Evolutionary conservation across 1,284 basidiomycete genomes (phyloP), one percentile per base, ranked within the genome.

Genomic region (Ustilago tritici): DNA sequence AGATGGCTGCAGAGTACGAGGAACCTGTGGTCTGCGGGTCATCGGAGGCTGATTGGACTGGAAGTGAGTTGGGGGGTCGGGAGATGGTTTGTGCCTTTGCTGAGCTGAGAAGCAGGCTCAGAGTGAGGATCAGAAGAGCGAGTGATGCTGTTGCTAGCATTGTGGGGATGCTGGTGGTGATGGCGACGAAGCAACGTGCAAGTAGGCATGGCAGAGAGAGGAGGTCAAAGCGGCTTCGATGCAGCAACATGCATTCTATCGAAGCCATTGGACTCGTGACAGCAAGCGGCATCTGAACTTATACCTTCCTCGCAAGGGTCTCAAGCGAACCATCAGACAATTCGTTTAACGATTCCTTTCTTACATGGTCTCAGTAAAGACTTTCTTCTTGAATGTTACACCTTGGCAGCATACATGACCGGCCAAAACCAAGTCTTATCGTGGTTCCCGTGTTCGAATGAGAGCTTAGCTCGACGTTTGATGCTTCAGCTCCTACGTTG

Each of bases 41-140:
- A 53, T 73, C 65, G 46, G 53, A 61, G 54, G 53, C 57, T 43
- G 54, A 57, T 46, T 73, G 56, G 7, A 73, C 70, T 0, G 70
- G 70, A 4, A 73, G 70, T 6, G 65, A 57, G 6, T 61, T 49
- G 1, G 46, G 65, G 1, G 70, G 70, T 23, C 61, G 61, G 14
- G 65, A 64, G 50, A 73, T 68, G 41, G 54, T 40, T 35, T 73
- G 65, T 2, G 56, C 41, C 10, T 31, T 23, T 8, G 38, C 32
- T 12, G 34, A 28, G 6, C 34, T 34, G 1, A 61, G 38, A 40
- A 35, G n/a, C 19, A 59, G 36, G 41, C 32, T 53, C 46, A 66
- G 19, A 19, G 28, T 15, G 36, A 34, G 19, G 36, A 17, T 12
- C 14, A 47, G n/a, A 36, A 41, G 23, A 2, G 34, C 4, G 47